Conservation (phyloP, 2,329 filamentous ascomycete genomes). For the Claviceps sp. region DNA sequence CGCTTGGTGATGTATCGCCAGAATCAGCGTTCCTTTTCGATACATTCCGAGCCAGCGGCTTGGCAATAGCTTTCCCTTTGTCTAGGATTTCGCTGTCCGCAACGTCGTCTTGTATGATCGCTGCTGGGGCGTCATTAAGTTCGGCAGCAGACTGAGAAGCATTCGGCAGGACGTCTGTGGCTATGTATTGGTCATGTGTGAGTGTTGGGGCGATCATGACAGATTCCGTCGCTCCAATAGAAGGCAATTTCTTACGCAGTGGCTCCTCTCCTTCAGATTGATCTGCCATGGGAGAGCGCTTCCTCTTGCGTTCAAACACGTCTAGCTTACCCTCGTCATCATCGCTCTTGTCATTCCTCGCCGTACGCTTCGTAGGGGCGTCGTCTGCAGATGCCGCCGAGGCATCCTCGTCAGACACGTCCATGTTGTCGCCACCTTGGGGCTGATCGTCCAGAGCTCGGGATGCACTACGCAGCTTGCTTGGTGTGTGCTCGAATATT, state of each 20-base stretch:
- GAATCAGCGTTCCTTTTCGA: conserved; percentile 23
- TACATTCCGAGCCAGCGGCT: conserved; percentile 28
- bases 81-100: conserved; percentile 17
- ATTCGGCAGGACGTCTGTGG: conserved; percentile 21
- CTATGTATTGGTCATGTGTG: conserved; percentile 23
- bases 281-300: conserved; percentile 33
- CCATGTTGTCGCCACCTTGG: conserved; percentile 26
- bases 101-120: conserved; percentile 12
- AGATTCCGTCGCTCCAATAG: conserved; percentile 27
- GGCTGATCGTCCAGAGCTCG: conserved; percentile 16
- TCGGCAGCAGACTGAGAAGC: conserved; percentile 31
- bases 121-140: conserved; percentile 26
- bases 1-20: background rate
- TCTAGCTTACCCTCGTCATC: conserved; percentile 21
- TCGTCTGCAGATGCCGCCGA: conserved; percentile 24
- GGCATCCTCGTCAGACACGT: conserved; percentile 24
- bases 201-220: conserved; percentile 20
- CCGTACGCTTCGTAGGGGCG: conserved; percentile 21
- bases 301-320: conserved; percentile 32
- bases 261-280: conserved; percentile 33
- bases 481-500: conserved; percentile 54
- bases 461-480: conserved; percentile 51
- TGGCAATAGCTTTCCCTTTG: conserved; percentile 20
- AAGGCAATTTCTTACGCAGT: conserved; percentile 39
- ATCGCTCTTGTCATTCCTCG: conserved; percentile 13